Base-by-base conservation (phyloP, 306 rosid genomes). In the Glycine latifolia region DNA sequence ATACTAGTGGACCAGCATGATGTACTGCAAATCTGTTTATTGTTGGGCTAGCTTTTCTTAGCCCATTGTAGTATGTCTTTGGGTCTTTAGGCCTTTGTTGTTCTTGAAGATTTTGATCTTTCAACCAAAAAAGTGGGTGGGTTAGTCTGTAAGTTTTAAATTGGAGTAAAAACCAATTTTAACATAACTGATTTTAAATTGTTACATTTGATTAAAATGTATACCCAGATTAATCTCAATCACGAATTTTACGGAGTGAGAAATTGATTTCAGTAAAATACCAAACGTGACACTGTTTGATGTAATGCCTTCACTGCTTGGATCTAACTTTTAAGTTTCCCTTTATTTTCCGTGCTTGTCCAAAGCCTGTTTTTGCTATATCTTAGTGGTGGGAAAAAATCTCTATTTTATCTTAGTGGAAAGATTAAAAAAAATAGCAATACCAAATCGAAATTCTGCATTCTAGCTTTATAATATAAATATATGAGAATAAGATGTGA, bases 371-470 rank as follows among this genome's bases (percentile, higher is more conserved):
- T 37, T 31, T 33, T 16, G 15, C 66, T 62, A 8, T 48, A 60
- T 60, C 33, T 56, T 43, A 0, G 67, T 11, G 56, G 15, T 53
- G 16, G 75, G 13, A 53, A 44, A 56, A 78, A 55, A 69, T 15
- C 76, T 55, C 39, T 53, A 41, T 39, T 65, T 14, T 37, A 16
- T 12, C 75, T 16, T 54, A 13, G 47, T 20, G 16, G 2, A 41
- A 67, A 41, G 3, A 44, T 43, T 3, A 65, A 10, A 26, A 26
- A 11, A 58, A 20, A 67, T 6, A 67, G 26, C 10, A 54, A 68
- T 43, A 33, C 72, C 58, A 58, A 67, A 54, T 14, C 10, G 52
- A 47, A 43, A 68, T 20, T 67, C 76, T 67, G 43, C 72, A 47
- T 7, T 55, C 47, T 10, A 70, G 56, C 41, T 71, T 59, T 37